A percentile compares a stretch with the other conserved stretches of the same genome.
These are phyloP conservation scores for Piper longum DNA, from an alignment of 164 flowering plant species.

Conservation along the genomic window DNA sequence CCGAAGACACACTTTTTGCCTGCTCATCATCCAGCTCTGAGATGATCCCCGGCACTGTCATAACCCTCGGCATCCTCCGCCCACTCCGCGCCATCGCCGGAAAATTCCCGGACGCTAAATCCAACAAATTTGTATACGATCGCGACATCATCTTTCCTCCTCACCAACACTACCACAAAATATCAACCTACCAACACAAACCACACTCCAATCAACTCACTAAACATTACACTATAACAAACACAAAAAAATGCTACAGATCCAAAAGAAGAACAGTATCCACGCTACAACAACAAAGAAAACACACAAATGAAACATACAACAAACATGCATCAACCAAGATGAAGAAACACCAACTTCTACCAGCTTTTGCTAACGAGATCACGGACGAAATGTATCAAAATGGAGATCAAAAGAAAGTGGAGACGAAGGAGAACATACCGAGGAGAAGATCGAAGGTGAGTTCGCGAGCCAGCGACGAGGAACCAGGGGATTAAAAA, in stretches of 20 bases:
- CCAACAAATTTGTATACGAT: constrained; percentile 70
- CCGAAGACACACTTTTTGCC: constrained; percentile 56
- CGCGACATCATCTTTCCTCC: constrained; percentile 47
- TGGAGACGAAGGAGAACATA: too few relatives aligned
- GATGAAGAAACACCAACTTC: too few relatives aligned
- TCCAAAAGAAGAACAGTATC: not conserved
- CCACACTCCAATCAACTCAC: not conserved
- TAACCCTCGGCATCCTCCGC: constrained; percentile 40
- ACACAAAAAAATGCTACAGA: not conserved
- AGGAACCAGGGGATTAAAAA: too few relatives aligned
- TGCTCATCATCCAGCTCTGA: constrained; percentile 66
- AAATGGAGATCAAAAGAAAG: too few relatives aligned
- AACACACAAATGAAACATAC: constrained; percentile 6
- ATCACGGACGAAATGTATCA: too few relatives aligned
- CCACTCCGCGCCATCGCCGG: constrained; percentile 37
- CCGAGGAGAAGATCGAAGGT: too few relatives aligned
- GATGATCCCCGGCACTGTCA: constrained; percentile 57
- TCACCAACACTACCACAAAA: not conserved
- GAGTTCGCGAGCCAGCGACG: too few relatives aligned
- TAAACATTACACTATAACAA: not conserved
- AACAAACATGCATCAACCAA: not conserved
- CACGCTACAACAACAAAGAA: not conserved
- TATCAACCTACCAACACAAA: too few relatives aligned
- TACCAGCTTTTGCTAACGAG: too few relatives aligned
- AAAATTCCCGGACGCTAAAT: constrained; percentile 66